Base-by-base conservation (phyloP, 164 flowering plant genomes). In the Chimonanthus salicifolius region DNA sequence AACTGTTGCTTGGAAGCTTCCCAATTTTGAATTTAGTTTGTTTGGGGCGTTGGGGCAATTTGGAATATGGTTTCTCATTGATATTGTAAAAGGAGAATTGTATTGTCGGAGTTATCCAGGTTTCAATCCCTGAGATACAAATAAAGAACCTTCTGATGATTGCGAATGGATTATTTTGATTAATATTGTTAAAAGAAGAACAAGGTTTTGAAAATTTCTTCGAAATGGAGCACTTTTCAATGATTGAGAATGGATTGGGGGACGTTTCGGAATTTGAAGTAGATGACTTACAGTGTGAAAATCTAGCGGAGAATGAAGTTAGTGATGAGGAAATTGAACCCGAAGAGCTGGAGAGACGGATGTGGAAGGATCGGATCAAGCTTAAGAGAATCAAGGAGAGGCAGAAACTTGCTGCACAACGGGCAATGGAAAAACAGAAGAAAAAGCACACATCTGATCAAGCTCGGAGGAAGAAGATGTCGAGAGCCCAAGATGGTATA, bases 401-500 rank as follows among this genome's bases (percentile, higher is more conserved):
- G 62, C 81, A 81, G 49, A 83, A 79, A 85, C 77, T 48, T 33
- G 76, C 74, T 5, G 80, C 60, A 3, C 71, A 21, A 45, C 73
- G 47, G 51, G 7, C 58, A 7, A 70, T 70, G 13, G 80, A 78
- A 67, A 78, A 78, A 44, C 46, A 54, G 33, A 78, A 78, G 49
- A 71, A 47, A 5, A 78, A 78, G 71, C 77, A 70, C 50, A 78
- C 71, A 2, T 65, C 74, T 70, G 80, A 74, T 67, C 80, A 78
- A 67, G 80, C 80, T 43, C 74, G 74, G 21, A 74, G 80, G 74
- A 78, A 74, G 63, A 78, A 74, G 80, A 88, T 88, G 91, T 82
- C 88, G 0, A 77, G 89, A 64, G 89, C 91, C 2, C 89, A 86
- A 74, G 91, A 88, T 64, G 89, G 91, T 18, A 85, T 88, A 62